phyloP scores from a whole-genome alignment of 1,284 basidiomycete genomes.

The Cystobasidium slooffiae region DNA sequence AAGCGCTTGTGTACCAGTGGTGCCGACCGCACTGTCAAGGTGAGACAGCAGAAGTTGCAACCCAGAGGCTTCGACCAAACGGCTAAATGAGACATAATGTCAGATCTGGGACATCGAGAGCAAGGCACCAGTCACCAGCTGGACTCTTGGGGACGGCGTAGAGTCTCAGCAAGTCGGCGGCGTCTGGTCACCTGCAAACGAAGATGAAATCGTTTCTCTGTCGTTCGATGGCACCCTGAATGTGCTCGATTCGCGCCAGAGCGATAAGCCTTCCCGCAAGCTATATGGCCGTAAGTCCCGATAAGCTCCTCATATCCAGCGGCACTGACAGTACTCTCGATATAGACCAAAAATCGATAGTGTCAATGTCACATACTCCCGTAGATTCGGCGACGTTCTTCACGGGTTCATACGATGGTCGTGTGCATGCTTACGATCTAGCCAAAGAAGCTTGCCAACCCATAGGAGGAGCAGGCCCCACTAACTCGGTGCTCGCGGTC shows the following conservation, averaged over 20 bases:
- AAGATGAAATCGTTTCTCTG: slow-evolving; percentile 72
- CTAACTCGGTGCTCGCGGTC: slow-evolving; percentile 72
- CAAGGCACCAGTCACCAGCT: slow-evolving; percentile 69
- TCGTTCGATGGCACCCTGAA: slow-evolving; percentile 83
- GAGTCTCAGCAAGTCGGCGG: slow-evolving; percentile 82
- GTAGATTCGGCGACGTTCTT: slow-evolving; percentile 67
- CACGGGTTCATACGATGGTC: slow-evolving; percentile 81
- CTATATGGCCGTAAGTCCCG: slow-evolving; percentile 63
- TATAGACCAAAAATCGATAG: slow-evolving; percentile 75
- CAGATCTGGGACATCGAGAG: slow-evolving; percentile 85
- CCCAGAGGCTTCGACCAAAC: too few species aligned
- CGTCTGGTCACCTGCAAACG: slow-evolving; percentile 68
- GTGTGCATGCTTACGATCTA: slow-evolving; percentile 67
- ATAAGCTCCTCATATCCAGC: neutral
- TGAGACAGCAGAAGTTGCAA: neutral
- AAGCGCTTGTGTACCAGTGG: slow-evolving; percentile 34
- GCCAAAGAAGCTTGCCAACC: slow-evolving; percentile 59
- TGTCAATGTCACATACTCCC: slow-evolving; percentile 59
- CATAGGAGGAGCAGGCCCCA: slow-evolving; percentile 71
- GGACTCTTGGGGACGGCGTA: slow-evolving; percentile 66
- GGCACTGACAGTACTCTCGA: neutral
- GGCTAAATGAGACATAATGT: slow-evolving; percentile 63
- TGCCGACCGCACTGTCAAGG: slow-evolving; percentile 36
- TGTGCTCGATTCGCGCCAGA: slow-evolving; percentile 75
- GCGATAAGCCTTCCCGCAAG: slow-evolving; percentile 66